These are phyloP conservation scores for Pestalotiopsis sp. DNA, from an alignment of 2,329 filamentous ascomycete genomes.

Conservation along the genomic window DNA sequence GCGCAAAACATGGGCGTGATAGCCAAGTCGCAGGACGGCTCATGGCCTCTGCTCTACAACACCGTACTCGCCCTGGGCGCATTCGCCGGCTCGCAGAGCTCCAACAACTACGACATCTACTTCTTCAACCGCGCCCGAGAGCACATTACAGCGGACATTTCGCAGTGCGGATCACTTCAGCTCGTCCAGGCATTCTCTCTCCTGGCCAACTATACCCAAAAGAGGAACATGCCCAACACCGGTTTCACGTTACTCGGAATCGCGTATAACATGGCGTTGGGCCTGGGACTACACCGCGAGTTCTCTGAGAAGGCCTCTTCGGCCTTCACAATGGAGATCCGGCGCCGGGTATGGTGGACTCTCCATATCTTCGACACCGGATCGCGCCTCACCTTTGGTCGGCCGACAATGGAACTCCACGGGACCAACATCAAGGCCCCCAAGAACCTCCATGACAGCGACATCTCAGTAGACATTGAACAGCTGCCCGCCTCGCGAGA, in stretches of 20 bases:
- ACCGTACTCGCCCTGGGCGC: constrained; percentile 41
- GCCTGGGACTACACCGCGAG: constrained; percentile 48
- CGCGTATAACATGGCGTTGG: constrained; percentile 48
- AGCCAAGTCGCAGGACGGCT: constrained; percentile 28
- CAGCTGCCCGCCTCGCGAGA: neutral
- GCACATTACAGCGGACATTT: constrained; percentile 29
- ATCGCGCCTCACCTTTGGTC: constrained; percentile 46
- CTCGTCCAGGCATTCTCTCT: constrained; percentile 33
- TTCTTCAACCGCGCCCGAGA: constrained; percentile 30
- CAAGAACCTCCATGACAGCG: neutral
- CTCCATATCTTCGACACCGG: constrained; percentile 49
- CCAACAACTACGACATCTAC: constrained; percentile 31
- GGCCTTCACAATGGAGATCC: constrained; percentile 37
- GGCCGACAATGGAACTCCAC: constrained; percentile 21
- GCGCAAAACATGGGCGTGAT: constrained; percentile 37
- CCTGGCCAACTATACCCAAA: constrained; percentile 45
- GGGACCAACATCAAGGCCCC: neutral
- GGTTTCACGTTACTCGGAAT: constrained; percentile 51
- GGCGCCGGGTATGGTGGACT: constrained; percentile 44
- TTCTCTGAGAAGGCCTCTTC: constrained; percentile 34
- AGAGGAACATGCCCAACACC: constrained; percentile 49
- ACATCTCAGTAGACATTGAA: neutral
- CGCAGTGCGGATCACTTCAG: constrained; percentile 35
- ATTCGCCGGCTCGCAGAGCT: constrained; percentile 23
- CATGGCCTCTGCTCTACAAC: constrained; percentile 38